phyloP scores from a whole-genome alignment of 805 yeast genomes.

The Myxozyma geophila region DNA sequence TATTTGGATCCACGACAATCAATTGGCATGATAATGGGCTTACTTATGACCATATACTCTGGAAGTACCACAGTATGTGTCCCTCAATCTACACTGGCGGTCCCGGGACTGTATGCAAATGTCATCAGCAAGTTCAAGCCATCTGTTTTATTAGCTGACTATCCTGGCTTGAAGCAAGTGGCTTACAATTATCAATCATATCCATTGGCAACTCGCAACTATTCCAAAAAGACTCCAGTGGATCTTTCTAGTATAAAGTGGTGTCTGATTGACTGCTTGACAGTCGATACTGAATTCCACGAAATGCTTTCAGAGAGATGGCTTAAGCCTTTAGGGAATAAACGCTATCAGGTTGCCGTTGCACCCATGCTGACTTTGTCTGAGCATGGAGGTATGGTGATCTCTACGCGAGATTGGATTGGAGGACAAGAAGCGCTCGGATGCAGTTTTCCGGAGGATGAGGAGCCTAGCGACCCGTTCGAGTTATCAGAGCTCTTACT shows the following conservation, averaged over 20 bases:
- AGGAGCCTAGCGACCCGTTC: constrained; percentile 45
- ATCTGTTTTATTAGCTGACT: constrained; percentile 79
- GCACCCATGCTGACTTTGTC: constrained; percentile 87
- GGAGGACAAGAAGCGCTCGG: constrained; percentile 70
- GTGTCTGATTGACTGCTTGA: constrained; percentile 86
- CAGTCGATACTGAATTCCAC: constrained; percentile 91
- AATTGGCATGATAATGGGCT: constrained; percentile 82
- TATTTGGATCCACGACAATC: constrained; percentile 75
- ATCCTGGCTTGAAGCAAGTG: constrained; percentile 84
- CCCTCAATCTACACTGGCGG: constrained; percentile 71
- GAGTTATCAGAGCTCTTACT: constrained; percentile 69
- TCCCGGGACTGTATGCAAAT: constrained; percentile 86
- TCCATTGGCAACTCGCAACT: constrained; percentile 83
- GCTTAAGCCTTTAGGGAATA: constrained; percentile 87
- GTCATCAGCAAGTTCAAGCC: constrained; percentile 72
- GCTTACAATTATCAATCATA: constrained; percentile 90
- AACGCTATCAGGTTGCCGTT: constrained; percentile 70
- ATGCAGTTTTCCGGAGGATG: constrained; percentile 48
- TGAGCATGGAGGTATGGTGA: constrained; percentile 96
- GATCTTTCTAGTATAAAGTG: constrained; percentile 81
- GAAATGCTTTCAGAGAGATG: constrained; percentile 88
- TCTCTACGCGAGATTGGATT: constrained; percentile 90
- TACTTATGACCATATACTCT: constrained; percentile 76
- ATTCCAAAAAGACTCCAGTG: constrained; percentile 69
- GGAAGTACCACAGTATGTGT: constrained; percentile 85